Percentiles rank a stretch among this genome's conserved stretches.
phyloP scores from a whole-genome alignment of 2,329 filamentous ascomycete species.

The Curvularia spicifera region DNA sequence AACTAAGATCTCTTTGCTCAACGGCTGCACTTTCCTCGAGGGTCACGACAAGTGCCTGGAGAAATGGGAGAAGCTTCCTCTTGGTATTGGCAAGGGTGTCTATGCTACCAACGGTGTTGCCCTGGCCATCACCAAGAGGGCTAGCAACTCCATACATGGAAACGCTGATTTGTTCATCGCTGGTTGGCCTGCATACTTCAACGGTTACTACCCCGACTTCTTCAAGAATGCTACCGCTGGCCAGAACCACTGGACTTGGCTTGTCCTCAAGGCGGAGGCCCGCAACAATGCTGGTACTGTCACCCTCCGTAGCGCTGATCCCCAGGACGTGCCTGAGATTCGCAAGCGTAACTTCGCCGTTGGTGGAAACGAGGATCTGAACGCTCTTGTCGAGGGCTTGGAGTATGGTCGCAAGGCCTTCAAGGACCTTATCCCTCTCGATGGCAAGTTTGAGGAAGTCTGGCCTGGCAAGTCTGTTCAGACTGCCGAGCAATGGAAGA shows the following conservation, averaged over 20 bases:
- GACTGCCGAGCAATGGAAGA: conserved; percentile 53
- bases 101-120: conserved; percentile 62
- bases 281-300: conserved; percentile 68
- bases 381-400: conserved; percentile 63
- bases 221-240: conserved; percentile 54
- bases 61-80: conserved; percentile 50
- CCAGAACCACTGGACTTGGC: conserved; percentile 57
- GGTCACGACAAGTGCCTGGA: conserved; percentile 54
- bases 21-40: conserved; percentile 50
- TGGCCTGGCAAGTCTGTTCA: conserved; percentile 57
- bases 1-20: conserved; percentile 43
- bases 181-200: conserved; percentile 61
- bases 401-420: conserved; percentile 56
- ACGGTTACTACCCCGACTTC: conserved; percentile 62
- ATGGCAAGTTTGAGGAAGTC: conserved; percentile 55
- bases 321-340: conserved; percentile 67
- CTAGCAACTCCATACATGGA: conserved; percentile 47
- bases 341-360: conserved; percentile 27
- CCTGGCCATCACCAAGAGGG: conserved; percentile 53
- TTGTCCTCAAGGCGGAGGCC: conserved; percentile 65
- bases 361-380: conserved; percentile 51
- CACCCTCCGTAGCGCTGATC: conserved; percentile 64
- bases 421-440: conserved; percentile 50
- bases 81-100: conserved; percentile 46
- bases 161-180: conserved; percentile 61